Evolutionary conservation across 805 yeast species (phyloP), one percentile per base, ranked within the genome.

Genomic region (Spencermartinsiella europaea): DNA sequence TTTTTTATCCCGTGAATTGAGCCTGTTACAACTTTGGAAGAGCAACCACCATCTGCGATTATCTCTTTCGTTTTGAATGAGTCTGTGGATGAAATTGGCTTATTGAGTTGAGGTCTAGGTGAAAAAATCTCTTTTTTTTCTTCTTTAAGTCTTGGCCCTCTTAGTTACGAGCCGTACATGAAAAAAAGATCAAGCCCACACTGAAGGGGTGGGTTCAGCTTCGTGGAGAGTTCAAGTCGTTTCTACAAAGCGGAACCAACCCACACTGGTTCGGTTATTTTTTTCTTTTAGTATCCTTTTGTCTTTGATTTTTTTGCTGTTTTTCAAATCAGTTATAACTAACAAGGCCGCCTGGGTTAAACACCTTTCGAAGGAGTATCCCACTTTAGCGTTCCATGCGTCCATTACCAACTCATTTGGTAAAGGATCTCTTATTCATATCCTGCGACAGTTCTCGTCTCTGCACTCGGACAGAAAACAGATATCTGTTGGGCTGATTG

Each of bases 11-110:
- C 75, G 78, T 76, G 73, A 72, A 51, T 71, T 72, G 70, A 72
- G 84, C 84, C 97, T 90, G 97, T 91, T 90, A 91, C 91, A 79
- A 82, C 95, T 80, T 85, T 90, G 97, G 97, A 76, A 90, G 81
- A 90, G 65, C 58, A 77, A 67, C 68, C 70, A 64, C 71, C 76
- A 83, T 81, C 78, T 70, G 48, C 48, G 64, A 69, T 34, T 72
- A 61, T 61, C 50, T 52, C 51, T 46, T 57, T 65, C 81, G 80
- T 73, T 74, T 68, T 74, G 79, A 69, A 69, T 7, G 51, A 51
- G 61, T 61, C 63, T 59, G 65, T 53, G 64, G 57, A 59, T 64
- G 58, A 51, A 50, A 55, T 73, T 74, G 78, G 76, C 75, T 95
- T 87, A 95, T 88, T 87, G 96, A 86, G 78, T 71, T 66, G 67